A percentile compares a stretch with the other conserved stretches of the same genome.
phyloP scores from a whole-genome alignment of 148 eudicot species.

The Talinum fruticosum region DNA sequence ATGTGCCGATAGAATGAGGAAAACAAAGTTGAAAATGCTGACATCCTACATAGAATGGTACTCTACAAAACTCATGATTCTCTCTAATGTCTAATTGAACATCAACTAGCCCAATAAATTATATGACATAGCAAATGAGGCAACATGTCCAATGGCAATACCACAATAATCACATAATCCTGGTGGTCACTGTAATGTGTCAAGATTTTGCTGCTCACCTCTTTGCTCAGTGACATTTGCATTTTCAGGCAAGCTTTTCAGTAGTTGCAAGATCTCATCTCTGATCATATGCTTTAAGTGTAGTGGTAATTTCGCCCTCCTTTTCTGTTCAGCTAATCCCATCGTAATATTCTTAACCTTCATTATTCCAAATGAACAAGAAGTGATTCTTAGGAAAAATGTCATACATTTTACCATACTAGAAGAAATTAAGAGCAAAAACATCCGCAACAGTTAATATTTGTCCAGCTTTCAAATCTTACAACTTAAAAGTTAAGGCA shows the following conservation, averaged over 20 bases:
- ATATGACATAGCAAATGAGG: neutral
- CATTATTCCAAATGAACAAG: slow-evolving; percentile 3
- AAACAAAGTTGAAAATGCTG: no score
- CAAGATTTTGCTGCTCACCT: slow-evolving; percentile 35
- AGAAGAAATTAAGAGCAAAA: neutral
- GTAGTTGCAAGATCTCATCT: slow-evolving; percentile 49
- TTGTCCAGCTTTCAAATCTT: neutral
- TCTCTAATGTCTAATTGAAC: neutral
- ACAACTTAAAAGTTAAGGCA: neutral
- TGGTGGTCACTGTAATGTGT: no score
- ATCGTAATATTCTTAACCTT: slow-evolving; percentile 53
- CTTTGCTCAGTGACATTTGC: slow-evolving; percentile 54
- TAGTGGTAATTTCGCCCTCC: slow-evolving; percentile 38
- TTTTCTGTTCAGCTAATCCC: slow-evolving; percentile 37
- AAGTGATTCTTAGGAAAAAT: neutral
- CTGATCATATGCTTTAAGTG: slow-evolving; percentile 54
- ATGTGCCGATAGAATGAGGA: no score
- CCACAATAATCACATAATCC: neutral
- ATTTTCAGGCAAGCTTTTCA: slow-evolving; percentile 46
- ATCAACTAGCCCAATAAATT: neutral
- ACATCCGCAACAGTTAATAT: neutral
- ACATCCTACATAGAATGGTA: no score
- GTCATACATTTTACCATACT: neutral
- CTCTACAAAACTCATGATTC: neutral
- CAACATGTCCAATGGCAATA: neutral